Conservation (phyloP, 345 rosid genomes). For the Salix udensis region DNA sequence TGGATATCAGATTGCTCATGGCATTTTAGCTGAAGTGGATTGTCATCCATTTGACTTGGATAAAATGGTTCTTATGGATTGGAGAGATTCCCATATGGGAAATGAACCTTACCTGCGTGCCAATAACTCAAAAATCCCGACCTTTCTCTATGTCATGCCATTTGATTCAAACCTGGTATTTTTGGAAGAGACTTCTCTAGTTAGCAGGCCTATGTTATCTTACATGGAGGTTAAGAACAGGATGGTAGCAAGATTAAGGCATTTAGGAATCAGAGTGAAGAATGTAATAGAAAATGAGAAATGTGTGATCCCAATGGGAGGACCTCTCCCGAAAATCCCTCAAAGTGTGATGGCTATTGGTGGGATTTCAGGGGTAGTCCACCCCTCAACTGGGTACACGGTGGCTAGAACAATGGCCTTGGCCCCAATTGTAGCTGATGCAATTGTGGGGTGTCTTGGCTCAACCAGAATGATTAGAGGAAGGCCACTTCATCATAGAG, state of each 20-base stretch:
- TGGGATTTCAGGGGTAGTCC: slow-evolving; percentile 61
- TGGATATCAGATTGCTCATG: slow-evolving; percentile 73
- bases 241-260: slow-evolving; percentile 65
- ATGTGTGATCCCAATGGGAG: slow-evolving; percentile 78
- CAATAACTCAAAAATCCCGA: slow-evolving; percentile 39
- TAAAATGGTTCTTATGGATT: slow-evolving; percentile 69
- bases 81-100: slow-evolving; percentile 71
- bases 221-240: slow-evolving; percentile 53
- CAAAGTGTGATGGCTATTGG: slow-evolving; percentile 63
- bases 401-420: slow-evolving; percentile 52
- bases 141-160: slow-evolving; percentile 67
- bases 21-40: slow-evolving; percentile 63
- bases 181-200: slow-evolving; percentile 62
- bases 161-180: slow-evolving; percentile 47
- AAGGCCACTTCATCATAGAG: slow-evolving; percentile 41
- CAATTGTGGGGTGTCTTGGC: slow-evolving; percentile 62
- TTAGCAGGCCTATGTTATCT: slow-evolving; percentile 51
- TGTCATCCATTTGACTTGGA: slow-evolving; percentile 63
- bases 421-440: slow-evolving; percentile 44
- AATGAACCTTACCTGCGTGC: slow-evolving; percentile 51
- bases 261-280: slow-evolving; percentile 56
- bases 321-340: slow-evolving; percentile 60
- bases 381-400: slow-evolving; percentile 68
- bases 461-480: slow-evolving; percentile 66
- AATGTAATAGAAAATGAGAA: slow-evolving; percentile 57